A percentile compares a stretch with the other conserved stretches of the same genome.
These are phyloP conservation scores for Potentilla sterilis DNA, from an alignment of 306 rosid species.

Conservation along the genomic window DNA sequence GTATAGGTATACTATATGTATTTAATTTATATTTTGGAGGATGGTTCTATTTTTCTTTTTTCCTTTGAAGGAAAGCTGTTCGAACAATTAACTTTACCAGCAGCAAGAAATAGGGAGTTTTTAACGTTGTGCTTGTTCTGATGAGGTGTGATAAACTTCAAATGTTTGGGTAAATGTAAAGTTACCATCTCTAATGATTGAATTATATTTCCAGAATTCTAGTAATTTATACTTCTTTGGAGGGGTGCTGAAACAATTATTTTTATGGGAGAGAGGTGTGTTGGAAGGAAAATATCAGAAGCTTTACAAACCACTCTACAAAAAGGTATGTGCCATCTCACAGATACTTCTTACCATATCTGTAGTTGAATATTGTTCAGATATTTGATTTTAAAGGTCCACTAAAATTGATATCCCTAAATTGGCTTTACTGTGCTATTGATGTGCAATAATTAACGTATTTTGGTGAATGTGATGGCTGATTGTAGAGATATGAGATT, in stretches of 20 bases:
- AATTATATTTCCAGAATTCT: background rate
- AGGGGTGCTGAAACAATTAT: constrained; percentile 40
- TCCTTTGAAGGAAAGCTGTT: too few relatives aligned
- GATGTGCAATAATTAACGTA: constrained; percentile 9
- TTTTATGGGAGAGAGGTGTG: constrained; percentile 69
- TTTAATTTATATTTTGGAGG: constrained; percentile 38
- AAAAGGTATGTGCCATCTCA: constrained; percentile 38
- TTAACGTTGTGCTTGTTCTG: background rate
- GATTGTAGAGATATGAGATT: constrained; percentile 60
- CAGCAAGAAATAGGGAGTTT: too few relatives aligned
- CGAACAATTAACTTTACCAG: too few relatives aligned
- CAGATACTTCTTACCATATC: too few relatives aligned
- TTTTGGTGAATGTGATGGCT: constrained; percentile 8
- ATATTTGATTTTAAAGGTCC: background rate
- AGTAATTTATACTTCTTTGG: too few relatives aligned
- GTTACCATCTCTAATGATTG: too few relatives aligned
- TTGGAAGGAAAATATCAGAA: constrained; percentile 78
- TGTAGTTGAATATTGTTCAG: too few relatives aligned
- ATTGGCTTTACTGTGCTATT: background rate
- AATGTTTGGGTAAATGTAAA: background rate
- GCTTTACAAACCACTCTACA: constrained; percentile 62
- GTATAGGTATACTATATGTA: constrained; percentile 11
- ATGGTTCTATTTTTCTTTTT: constrained; percentile 34
- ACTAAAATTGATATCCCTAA: background rate
- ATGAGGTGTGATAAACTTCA: background rate